Conservation (phyloP, 2,329 filamentous ascomycete species). For the Colletotrichum abscissum region DNA sequence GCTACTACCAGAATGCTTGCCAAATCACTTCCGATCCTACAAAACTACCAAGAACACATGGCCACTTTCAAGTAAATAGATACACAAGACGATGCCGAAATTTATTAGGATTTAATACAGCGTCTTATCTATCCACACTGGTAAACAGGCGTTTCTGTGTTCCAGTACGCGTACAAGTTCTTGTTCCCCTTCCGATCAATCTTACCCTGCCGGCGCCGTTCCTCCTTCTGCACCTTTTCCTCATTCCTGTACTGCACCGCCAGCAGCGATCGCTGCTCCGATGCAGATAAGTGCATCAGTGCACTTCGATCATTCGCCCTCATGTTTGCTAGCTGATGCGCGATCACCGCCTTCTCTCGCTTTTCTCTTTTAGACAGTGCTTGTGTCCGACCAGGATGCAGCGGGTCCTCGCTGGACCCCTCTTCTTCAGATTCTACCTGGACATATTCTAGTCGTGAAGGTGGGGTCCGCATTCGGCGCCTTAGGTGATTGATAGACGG, state of each 20-base stretch:
- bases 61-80: neutral
- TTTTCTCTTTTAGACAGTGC: conserved; percentile 28
- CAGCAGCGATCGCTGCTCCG: conserved; percentile 43
- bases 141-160: conserved; percentile 35
- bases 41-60: neutral
- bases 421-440: neutral
- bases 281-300: conserved; percentile 42
- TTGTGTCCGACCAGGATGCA: neutral
- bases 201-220: conserved; percentile 35
- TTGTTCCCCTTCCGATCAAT: conserved; percentile 40
- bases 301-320: conserved; percentile 40
- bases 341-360: conserved; percentile 24
- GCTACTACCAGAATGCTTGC: no score
- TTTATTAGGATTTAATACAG: neutral
- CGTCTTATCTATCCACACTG: conserved; percentile 1
- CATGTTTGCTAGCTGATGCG: conserved; percentile 40
- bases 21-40: no score
- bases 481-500: neutral
- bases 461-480: neutral
- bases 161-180: conserved; percentile 40
- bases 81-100: neutral
- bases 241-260: conserved; percentile 42
- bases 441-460: neutral
- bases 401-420: neutral
- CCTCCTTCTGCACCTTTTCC: conserved; percentile 38